A percentile compares a stretch with the other conserved stretches of the same genome.
These are phyloP conservation scores for Dactylellina leptospora DNA, from an alignment of 2,329 filamentous ascomycete genomes.

Conservation along the genomic window DNA sequence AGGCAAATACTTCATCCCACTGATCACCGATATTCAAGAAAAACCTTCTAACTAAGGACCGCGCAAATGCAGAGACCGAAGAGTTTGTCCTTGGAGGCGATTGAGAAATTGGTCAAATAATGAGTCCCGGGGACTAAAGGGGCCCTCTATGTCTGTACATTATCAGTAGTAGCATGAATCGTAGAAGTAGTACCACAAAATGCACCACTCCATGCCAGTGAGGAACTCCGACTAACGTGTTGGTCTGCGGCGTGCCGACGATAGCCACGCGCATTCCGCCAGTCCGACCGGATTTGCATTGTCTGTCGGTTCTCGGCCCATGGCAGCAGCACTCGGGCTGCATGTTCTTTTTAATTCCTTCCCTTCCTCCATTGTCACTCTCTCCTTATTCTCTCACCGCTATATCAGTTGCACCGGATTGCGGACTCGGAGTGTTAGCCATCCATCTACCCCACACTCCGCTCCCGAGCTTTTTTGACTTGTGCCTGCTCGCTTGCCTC, in stretches of 20 bases:
- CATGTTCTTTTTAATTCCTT: background rate
- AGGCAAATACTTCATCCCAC: constrained; percentile 5
- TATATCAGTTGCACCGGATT: background rate
- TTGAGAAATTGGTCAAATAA: constrained; percentile 71
- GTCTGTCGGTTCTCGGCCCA: constrained; percentile 20
- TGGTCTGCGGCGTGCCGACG: constrained; percentile 25
- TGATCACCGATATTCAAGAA: background rate
- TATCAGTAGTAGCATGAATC: background rate
- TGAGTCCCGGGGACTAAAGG: background rate
- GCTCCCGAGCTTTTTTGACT: constrained; percentile 5
- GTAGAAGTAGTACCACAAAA: too few relatives aligned
- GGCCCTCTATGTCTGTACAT: constrained; percentile 12
- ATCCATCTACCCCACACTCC: constrained; percentile 23
- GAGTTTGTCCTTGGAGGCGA: constrained; percentile 90
- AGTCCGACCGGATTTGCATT: constrained; percentile 32
- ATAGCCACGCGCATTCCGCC: constrained; percentile 42
- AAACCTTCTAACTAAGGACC: background rate
- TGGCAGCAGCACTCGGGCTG: background rate
- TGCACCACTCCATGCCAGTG: too few relatives aligned
- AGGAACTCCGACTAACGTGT: background rate
- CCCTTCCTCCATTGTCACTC: background rate
- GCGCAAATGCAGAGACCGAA: constrained; percentile 72
- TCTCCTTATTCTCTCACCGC: background rate
- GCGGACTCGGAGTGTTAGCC: background rate
- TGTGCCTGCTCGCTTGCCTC: constrained; percentile 35